A percentile compares a stretch with the other conserved stretches of the same genome.
phyloP scores from a whole-genome alignment of 2,329 filamentous ascomycete species.

The Penicillium vulpinum region DNA sequence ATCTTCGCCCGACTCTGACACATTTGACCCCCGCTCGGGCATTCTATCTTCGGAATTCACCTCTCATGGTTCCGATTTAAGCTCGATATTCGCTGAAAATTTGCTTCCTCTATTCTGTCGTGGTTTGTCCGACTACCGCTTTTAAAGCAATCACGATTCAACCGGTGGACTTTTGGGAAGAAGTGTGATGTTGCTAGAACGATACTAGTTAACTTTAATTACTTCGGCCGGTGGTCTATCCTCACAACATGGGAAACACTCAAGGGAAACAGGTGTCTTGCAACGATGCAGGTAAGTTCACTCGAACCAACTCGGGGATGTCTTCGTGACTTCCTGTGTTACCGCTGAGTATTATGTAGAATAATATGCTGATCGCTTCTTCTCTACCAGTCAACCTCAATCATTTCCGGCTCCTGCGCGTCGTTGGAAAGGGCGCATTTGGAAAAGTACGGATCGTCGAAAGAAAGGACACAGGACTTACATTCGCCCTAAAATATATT shows the following conservation, averaged over 20 bases:
- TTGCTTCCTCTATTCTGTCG: not conserved
- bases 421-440: slow-evolving; percentile 96
- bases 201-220: slow-evolving; percentile 20
- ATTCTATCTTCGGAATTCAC: slow-evolving; percentile 16
- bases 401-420: slow-evolving; percentile 90
- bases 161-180: not conserved
- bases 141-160: not conserved
- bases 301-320: slow-evolving; percentile 7
- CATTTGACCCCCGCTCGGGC: slow-evolving; percentile 19
- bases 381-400: slow-evolving; percentile 78
- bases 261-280: slow-evolving; percentile 91
- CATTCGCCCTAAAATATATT: slow-evolving; percentile 97
- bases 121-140: not conserved
- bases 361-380: slow-evolving; percentile 20
- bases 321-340: not conserved
- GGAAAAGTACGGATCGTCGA: slow-evolving; percentile 99
- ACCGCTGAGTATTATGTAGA: not conserved
- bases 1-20: slow-evolving; percentile 9
- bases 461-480: slow-evolving; percentile 88
- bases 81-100: slow-evolving; percentile 6
- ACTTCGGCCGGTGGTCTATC: slow-evolving; percentile 9
- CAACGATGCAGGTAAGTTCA: slow-evolving; percentile 82
- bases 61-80: slow-evolving; percentile 19
- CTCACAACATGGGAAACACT: slow-evolving; percentile 77
- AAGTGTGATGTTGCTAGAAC: slow-evolving; percentile 29